Percentiles rank a stretch among this genome's conserved stretches.
These are phyloP conservation scores for Cercophora scortea DNA, from an alignment of 495 filamentous ascomycete species.

Conservation along the genomic window DNA sequence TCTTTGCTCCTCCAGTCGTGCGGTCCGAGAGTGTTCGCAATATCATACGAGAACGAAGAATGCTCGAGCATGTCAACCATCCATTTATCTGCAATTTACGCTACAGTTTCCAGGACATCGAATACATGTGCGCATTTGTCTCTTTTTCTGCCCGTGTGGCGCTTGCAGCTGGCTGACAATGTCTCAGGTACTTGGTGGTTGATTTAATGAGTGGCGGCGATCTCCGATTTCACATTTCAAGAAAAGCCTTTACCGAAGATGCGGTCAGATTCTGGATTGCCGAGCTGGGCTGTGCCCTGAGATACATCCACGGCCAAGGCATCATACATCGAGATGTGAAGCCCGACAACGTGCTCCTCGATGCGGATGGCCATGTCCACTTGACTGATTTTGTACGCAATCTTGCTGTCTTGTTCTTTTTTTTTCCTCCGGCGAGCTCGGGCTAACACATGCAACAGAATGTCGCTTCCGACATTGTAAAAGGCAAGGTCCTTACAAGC, in stretches of 20 bases:
- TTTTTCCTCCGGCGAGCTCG: conserved; percentile 2
- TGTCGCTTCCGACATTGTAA: conserved; percentile 86
- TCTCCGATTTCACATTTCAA: conserved; percentile 92
- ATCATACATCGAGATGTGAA: conserved; percentile 97
- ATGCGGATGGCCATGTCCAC: conserved; percentile 92
- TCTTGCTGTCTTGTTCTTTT: not conserved
- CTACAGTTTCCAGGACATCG: conserved; percentile 98
- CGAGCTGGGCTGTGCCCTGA: conserved; percentile 83
- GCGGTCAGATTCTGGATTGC: conserved; percentile 95
- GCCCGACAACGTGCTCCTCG: conserved; percentile 91
- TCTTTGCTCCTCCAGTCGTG: conserved; percentile 54
- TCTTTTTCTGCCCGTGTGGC: not conserved
- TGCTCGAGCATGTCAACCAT: conserved; percentile 97
- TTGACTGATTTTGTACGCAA: conserved; percentile 88
- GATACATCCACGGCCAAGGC: conserved; percentile 83
- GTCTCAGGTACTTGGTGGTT: conserved; percentile 82
- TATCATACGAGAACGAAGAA: conserved; percentile 91
- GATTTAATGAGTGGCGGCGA: conserved; percentile 98
- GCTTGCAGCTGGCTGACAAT: conserved; percentile 6
- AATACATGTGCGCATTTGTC: conserved; percentile 72
- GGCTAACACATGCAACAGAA: conserved; percentile 53
- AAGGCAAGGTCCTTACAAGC: conserved; percentile 78
- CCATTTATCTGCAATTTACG: conserved; percentile 97
- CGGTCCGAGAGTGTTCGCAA: conserved; percentile 96
- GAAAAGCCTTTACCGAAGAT: conserved; percentile 97